Conservation (phyloP, 768 basidiomycete species). For the Hericium rajendrae region DNA sequence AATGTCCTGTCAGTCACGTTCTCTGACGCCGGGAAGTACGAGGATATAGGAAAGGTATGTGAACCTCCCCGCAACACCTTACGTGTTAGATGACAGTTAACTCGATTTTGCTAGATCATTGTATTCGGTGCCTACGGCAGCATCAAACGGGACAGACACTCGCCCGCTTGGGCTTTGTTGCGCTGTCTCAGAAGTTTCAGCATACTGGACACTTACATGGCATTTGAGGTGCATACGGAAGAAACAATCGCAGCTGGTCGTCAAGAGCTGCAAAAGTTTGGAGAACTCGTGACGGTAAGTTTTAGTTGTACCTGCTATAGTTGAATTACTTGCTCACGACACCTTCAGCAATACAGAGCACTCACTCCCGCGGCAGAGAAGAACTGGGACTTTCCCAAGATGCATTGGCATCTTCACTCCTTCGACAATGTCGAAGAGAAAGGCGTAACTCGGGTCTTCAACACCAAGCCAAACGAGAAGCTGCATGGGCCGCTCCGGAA, state of each 20-base stretch:
- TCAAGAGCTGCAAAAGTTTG: conserved; percentile 7
- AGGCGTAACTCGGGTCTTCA: not conserved
- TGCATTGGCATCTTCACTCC: not conserved
- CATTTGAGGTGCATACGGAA: conserved; percentile 24
- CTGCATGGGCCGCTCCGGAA: conserved; percentile 1
- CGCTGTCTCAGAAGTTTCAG: conserved; percentile 22
- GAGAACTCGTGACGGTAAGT: not conserved
- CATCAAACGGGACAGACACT: conserved; percentile 2
- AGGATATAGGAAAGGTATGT: conserved; percentile 27
- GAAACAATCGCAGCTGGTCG: conserved; percentile 17
- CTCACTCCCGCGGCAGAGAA: not conserved
- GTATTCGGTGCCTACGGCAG: conserved; percentile 21
- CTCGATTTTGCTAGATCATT: conserved; percentile 15
- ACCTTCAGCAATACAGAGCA: not conserved
- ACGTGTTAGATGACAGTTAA: too few species aligned
- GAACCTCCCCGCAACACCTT: too few species aligned
- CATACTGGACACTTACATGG: conserved; percentile 21
- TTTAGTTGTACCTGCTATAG: not conserved
- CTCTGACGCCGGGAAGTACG: conserved; percentile 26
- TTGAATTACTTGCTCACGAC: not conserved
- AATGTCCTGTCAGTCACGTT: conserved; percentile 20
- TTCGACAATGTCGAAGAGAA: not conserved
- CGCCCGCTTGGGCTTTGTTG: conserved; percentile 19
- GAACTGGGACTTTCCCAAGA: not conserved
- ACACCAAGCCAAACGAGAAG: conserved; percentile 5